Evolutionary conservation across 768 basidiomycete genomes (phyloP).

Genomic region (Boletales sp.): DNA sequence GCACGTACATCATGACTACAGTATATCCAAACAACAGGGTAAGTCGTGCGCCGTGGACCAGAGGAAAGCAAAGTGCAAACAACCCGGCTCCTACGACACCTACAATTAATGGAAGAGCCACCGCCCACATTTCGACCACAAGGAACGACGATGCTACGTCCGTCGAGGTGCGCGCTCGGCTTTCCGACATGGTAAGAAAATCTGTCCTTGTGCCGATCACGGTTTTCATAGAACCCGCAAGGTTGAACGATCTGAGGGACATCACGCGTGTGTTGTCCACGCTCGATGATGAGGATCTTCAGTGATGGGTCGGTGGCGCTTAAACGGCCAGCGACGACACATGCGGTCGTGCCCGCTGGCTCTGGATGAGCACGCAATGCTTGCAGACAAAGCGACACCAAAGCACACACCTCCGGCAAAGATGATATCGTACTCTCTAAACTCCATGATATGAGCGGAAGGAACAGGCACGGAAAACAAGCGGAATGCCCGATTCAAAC

Average conservation of each 20-base stretch:
- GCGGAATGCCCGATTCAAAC: no score
- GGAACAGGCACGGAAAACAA: no score
- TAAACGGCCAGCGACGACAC: slow-evolving; percentile 27
- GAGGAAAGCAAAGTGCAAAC: neutral
- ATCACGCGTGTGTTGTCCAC: slow-evolving; percentile 19
- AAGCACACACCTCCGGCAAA: slow-evolving; percentile 6
- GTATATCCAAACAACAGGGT: no score
- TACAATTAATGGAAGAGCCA: slow-evolving; percentile 22
- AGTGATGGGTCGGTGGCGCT: slow-evolving; percentile 22
- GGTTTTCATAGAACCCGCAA: slow-evolving; percentile 13
- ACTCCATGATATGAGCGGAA: no score
- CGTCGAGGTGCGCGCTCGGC: slow-evolving; percentile 12
- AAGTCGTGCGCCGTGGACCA: no score
- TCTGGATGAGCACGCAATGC: neutral
- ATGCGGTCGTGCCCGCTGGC: slow-evolving; percentile 24
- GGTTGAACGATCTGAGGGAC: slow-evolving; percentile 20
- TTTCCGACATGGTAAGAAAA: slow-evolving; percentile 7
- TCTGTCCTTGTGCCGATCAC: slow-evolving; percentile 13
- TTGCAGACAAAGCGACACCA: no score
- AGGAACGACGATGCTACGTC: slow-evolving; percentile 5
- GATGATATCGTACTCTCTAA: slow-evolving; percentile 1
- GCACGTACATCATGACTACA: slow-evolving; percentile 20
- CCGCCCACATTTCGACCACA: slow-evolving; percentile 26
- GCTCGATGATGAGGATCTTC: slow-evolving; percentile 26
- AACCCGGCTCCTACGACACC: neutral